Percentiles rank a stretch among this genome's conserved stretches.
Evolutionary conservation across 805 yeast genomes (phyloP).

Genomic region (Monosporozyma aquatica): DNA sequence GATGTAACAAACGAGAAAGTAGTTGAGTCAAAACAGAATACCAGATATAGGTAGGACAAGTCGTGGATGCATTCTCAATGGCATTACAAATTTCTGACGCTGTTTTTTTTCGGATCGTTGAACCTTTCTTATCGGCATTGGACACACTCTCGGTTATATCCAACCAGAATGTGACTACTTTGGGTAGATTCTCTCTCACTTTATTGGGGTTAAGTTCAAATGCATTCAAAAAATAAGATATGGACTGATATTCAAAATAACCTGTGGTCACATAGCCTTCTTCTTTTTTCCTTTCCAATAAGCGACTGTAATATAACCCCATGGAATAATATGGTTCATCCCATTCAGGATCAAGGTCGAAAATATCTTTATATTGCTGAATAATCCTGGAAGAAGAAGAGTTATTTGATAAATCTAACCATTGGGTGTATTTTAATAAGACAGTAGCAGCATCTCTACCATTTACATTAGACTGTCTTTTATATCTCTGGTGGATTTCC

Average conservation of each 20-base stretch:
- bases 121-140: neutral
- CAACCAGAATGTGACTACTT: constrained; percentile 84
- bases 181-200: constrained; percentile 79
- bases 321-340: constrained; percentile 73
- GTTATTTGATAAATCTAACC: constrained; percentile 83
- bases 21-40: constrained; percentile 81
- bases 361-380: constrained; percentile 55
- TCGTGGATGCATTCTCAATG: constrained; percentile 36
- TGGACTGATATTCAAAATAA: constrained; percentile 23
- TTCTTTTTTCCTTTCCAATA: constrained; percentile 56
- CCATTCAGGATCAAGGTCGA: constrained; percentile 47
- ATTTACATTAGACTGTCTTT: constrained; percentile 9
- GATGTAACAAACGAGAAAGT: constrained; percentile 66
- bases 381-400: constrained; percentile 67
- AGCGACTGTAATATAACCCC: constrained; percentile 70
- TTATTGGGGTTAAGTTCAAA: constrained; percentile 41
- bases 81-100: constrained; percentile 41
- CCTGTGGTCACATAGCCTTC: constrained; percentile 29
- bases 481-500: constrained; percentile 23
- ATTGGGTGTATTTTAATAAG: constrained; percentile 72
- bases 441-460: constrained; percentile 32
- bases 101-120: constrained; percentile 21
- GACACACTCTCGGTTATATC: constrained; percentile 44
- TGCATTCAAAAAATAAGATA: constrained; percentile 24
- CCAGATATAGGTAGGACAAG: constrained; percentile 54